Percentiles rank a stretch among this genome's conserved stretches.
phyloP scores from a whole-genome alignment of 768 basidiomycete genomes.

The Hysterangium stoloniferum region DNA sequence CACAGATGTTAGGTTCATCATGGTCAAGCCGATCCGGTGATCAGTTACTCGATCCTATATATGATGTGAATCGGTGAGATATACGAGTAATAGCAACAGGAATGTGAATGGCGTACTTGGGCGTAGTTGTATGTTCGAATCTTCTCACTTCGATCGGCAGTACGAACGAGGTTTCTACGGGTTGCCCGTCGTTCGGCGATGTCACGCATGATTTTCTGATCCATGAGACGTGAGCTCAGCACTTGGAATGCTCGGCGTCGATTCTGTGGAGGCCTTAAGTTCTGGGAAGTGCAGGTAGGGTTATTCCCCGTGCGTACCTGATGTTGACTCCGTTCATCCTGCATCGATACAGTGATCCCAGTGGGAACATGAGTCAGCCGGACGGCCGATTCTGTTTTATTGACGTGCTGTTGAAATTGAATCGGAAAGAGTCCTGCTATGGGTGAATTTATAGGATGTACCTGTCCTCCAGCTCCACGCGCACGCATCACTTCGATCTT shows the following conservation, averaged over 20 bases:
- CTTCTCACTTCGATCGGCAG: conserved; percentile 87
- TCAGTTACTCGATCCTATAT: conserved; percentile 85
- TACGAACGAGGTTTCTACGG: conserved; percentile 66
- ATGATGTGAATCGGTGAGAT: background rate
- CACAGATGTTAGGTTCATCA: conserved; percentile 54
- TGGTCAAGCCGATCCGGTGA: conserved; percentile 74
- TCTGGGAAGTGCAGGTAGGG: background rate
- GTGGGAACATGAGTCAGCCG: conserved; percentile 89
- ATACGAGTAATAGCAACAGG: background rate
- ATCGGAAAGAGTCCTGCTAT: background rate
- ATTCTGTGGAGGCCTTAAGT: conserved; percentile 48
- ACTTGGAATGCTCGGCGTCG: conserved; percentile 90
- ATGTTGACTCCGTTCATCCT: conserved; percentile 95
- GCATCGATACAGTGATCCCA: conserved; percentile 94
- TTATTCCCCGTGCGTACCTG: conserved; percentile 44
- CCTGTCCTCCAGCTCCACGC: conserved; percentile 95
- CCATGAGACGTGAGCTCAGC: conserved; percentile 77
- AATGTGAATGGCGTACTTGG: conserved; percentile 44
- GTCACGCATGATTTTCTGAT: conserved; percentile 64
- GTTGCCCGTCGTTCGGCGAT: conserved; percentile 61
- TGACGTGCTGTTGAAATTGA: conserved; percentile 66
- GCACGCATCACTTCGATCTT: conserved; percentile 92
- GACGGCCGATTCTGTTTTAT: conserved; percentile 97
- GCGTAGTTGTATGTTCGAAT: conserved; percentile 94
- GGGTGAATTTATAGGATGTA: conserved; percentile 23